Evolutionary conservation across 2,329 filamentous ascomycete genomes (phyloP).

Genomic region (Leptographium procerum): DNA sequence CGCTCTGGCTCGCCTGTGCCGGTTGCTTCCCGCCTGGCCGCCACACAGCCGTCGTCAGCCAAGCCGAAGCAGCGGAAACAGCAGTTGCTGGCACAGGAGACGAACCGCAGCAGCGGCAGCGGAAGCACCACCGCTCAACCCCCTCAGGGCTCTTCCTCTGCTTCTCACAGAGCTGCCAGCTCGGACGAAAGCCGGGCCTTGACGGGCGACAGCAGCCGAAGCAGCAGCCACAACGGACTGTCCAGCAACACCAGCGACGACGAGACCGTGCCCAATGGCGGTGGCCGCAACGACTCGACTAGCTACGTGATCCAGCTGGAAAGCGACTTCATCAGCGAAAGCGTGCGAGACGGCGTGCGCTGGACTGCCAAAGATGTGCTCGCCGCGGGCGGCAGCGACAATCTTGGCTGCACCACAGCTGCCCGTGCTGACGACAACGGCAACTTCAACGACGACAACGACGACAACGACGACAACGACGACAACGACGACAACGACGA

Average conservation of each 20-base stretch:
- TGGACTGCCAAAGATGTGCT: slow-evolving; percentile 2
- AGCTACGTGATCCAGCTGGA: slow-evolving; percentile 80
- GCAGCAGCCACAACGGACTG: slow-evolving; percentile 47
- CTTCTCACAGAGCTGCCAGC: background rate
- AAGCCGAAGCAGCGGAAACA: background rate
- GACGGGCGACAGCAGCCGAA: slow-evolving; percentile 37
- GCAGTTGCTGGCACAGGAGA: too few species aligned
- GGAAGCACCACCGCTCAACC: background rate
- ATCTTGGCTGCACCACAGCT: background rate
- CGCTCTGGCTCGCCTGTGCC: slow-evolving; percentile 27
- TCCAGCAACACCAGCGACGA: slow-evolving; percentile 50
- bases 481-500: background rate
- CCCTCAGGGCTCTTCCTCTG: too few species aligned
- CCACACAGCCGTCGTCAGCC: background rate
- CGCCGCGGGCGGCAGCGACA: background rate
- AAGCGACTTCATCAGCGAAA: slow-evolving; percentile 70
- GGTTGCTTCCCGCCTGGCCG: background rate
- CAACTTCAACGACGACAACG: background rate
- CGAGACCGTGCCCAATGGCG: slow-evolving; percentile 21
- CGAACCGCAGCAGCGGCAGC: background rate
- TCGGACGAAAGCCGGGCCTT: slow-evolving; percentile 21
- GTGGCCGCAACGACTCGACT: slow-evolving; percentile 58
- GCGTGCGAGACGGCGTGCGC: slow-evolving; percentile 30
- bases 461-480: background rate
- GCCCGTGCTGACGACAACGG: background rate